Conservation (phyloP, 176 grass and related monocot species). For the Oryza coarctata region DNA sequence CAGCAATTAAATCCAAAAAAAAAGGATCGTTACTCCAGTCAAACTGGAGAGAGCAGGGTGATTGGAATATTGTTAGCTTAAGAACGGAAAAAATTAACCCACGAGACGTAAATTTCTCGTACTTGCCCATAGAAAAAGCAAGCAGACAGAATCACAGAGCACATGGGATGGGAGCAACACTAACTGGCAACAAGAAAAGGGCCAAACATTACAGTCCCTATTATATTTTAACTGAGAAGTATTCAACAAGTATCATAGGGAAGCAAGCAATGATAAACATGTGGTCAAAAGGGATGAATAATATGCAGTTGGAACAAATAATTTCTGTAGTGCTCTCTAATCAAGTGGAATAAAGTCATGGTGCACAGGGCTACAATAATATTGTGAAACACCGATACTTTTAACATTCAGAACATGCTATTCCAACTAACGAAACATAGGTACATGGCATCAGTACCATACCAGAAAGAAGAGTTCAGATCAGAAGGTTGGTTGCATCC, state of each 20-base stretch:
- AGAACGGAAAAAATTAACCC: not conserved
- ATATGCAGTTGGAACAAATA: not conserved
- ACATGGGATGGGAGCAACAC: not conserved
- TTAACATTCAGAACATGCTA: not conserved
- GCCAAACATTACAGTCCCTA: not conserved
- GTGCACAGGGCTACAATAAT: not conserved
- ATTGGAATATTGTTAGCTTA: not conserved
- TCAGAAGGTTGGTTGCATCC: not conserved
- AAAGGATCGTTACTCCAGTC: not conserved
- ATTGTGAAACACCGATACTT: not conserved
- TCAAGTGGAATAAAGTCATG: not conserved
- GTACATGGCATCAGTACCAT: not conserved
- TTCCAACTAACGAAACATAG: not conserved
- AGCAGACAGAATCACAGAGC: not conserved
- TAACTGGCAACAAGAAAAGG: constrained; percentile 14
- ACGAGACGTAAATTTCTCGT: not conserved
- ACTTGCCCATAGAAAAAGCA: not conserved
- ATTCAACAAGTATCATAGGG: not conserved
- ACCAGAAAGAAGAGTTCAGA: constrained; percentile 6
- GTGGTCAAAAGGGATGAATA: not conserved
- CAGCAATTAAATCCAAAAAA: not conserved
- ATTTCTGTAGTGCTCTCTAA: not conserved
- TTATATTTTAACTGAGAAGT: not conserved
- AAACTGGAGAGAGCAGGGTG: not conserved
- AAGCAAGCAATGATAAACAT: constrained; percentile 5